Evolutionary conservation across 2,329 filamentous ascomycete genomes (phyloP).

Genomic region (Xylaria sp.): DNA sequence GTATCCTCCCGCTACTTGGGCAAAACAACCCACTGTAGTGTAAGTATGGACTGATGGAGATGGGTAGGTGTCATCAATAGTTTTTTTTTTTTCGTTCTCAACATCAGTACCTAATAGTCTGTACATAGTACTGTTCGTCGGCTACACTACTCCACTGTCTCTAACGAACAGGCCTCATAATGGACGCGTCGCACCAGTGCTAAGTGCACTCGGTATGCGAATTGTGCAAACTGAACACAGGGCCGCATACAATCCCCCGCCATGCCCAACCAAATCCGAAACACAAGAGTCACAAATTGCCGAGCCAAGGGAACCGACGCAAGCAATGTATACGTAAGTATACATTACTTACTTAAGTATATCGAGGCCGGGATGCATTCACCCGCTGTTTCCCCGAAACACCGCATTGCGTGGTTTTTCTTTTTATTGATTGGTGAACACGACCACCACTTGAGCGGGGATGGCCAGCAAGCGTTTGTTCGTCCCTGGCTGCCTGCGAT

Average conservation of each 20-base stretch:
- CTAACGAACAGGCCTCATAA: not conserved
- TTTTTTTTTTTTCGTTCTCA: no score
- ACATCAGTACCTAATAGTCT: no score
- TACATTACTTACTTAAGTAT: not conserved
- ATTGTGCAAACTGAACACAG: not conserved
- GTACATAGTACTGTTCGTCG: not conserved
- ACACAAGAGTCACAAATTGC: not conserved
- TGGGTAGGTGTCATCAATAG: no score
- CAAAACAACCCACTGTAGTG: no score
- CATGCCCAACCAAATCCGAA: conserved; percentile 9
- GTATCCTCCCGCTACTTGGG: no score
- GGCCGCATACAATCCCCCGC: not conserved
- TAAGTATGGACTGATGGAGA: no score
- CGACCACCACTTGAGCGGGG: not conserved
- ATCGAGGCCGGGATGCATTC: not conserved
- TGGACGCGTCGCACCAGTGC: not conserved
- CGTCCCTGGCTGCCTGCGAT: not conserved
- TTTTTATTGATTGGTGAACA: not conserved
- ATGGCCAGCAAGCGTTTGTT: not conserved
- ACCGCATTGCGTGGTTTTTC: not conserved
- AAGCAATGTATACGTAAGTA: not conserved
- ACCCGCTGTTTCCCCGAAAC: not conserved
- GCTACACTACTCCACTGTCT: not conserved
- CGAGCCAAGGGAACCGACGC: not conserved
- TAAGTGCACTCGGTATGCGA: conserved; percentile 5